Percentiles rank a stretch among this genome's conserved stretches.
phyloP scores from a whole-genome alignment of 129 eudicot genomes.

The Smallanthus sonchifolius region DNA sequence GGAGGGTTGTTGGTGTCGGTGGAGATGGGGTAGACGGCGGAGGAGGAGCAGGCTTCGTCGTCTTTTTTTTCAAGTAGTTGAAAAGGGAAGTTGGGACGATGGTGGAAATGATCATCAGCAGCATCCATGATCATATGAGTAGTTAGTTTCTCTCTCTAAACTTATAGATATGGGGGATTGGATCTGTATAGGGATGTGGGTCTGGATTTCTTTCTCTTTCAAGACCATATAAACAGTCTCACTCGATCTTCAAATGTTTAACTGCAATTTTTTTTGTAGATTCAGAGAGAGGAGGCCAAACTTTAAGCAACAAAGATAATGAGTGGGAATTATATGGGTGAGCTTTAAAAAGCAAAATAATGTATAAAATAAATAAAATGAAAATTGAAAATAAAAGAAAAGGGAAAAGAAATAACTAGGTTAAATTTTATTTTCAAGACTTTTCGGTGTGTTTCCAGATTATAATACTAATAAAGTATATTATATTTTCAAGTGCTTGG shows the following conservation, averaged over 20 bases:
- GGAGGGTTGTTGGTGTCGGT: slow-evolving; percentile 25
- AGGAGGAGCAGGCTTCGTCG: slow-evolving; percentile 56
- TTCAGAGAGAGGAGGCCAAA: slow-evolving; percentile 36
- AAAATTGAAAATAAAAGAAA: neutral
- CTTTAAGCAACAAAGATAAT: slow-evolving; percentile 89
- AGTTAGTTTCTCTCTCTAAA: slow-evolving; percentile 26
- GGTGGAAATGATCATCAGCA: slow-evolving; percentile 63
- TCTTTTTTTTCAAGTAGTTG: slow-evolving; percentile 76
- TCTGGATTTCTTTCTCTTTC: slow-evolving; percentile 33
- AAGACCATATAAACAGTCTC: slow-evolving; percentile 14
- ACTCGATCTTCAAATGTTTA: slow-evolving; percentile 8
- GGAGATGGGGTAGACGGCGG: slow-evolving; percentile 32
- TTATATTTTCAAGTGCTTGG: too few relatives aligned
- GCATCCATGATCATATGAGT: slow-evolving; percentile 59
- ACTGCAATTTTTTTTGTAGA: neutral
- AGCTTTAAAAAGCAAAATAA: slow-evolving; percentile 61
- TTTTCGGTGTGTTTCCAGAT: neutral
- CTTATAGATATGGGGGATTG: slow-evolving; percentile 19
- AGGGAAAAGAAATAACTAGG: neutral
- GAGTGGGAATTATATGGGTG: slow-evolving; percentile 92
- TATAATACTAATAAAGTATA: too few relatives aligned
- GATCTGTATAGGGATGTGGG: slow-evolving; percentile 22
- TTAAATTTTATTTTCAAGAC: neutral
- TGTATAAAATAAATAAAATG: neutral
- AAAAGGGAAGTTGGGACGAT: slow-evolving; percentile 72